Evolutionary conservation across 2,329 filamentous ascomycete genomes (phyloP).

Genomic region (Colletotrichum musae): DNA sequence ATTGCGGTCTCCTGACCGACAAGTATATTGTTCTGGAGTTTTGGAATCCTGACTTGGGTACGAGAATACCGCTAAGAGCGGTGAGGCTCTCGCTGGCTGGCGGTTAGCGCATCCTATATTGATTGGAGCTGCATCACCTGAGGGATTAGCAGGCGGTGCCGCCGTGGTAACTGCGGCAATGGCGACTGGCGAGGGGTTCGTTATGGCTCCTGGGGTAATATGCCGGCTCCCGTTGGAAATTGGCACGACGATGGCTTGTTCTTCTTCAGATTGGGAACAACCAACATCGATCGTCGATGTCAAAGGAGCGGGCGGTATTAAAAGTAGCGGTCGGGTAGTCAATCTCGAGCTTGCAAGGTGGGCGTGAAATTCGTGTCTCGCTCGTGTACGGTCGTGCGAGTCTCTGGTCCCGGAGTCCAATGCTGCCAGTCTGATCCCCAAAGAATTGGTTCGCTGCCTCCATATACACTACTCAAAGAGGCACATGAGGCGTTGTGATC

Average conservation of each 20-base stretch:
- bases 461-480: conserved; percentile 4
- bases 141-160: conserved; percentile 25
- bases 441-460: conserved; percentile 26
- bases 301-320: neutral
- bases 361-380: conserved; percentile 10
- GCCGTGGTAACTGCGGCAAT: conserved; percentile 27
- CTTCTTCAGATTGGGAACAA: conserved; percentile 4
- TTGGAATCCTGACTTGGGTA: conserved; percentile 14
- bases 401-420: neutral
- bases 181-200: conserved; percentile 9
- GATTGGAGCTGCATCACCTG: conserved; percentile 33
- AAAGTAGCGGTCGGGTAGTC: conserved; percentile 1
- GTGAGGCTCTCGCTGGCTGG: conserved; percentile 37
- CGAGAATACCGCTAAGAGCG: conserved; percentile 33
- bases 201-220: conserved; percentile 28
- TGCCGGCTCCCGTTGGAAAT: conserved; percentile 26
- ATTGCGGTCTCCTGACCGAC: conserved; percentile 33
- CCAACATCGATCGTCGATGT: neutral
- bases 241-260: conserved; percentile 25
- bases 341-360: conserved; percentile 15
- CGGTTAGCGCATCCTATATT: conserved; percentile 32
- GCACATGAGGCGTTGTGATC: neutral
- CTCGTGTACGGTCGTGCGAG: conserved; percentile 18
- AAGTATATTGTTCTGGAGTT: conserved; percentile 18
- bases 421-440: conserved; percentile 5